Evolutionary conservation across 768 basidiomycete species (phyloP).

Genomic region (Boletus subparvulus): DNA sequence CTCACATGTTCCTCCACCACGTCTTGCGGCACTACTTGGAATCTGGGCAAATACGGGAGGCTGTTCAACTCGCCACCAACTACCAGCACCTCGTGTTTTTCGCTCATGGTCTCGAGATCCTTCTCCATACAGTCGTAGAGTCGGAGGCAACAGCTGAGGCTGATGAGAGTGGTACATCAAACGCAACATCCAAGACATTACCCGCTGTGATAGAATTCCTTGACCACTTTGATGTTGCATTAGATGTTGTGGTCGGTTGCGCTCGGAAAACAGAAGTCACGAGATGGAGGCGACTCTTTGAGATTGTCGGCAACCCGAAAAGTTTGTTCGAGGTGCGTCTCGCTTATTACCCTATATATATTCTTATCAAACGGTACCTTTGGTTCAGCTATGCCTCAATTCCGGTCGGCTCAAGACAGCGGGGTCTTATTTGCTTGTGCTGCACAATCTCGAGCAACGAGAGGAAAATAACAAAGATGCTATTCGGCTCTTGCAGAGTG

Average conservation of each 20-base stretch:
- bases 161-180: conserved; percentile 20
- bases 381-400: conserved; percentile 64
- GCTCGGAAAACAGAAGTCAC: conserved; percentile 96
- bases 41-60: conserved; percentile 61
- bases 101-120: conserved; percentile 89
- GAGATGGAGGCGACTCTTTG: conserved; percentile 85
- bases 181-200: conserved; percentile 44
- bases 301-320: conserved; percentile 87
- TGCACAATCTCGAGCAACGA: conserved; percentile 90
- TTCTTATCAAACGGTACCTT: background rate
- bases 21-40: conserved; percentile 82
- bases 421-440: conserved; percentile 86
- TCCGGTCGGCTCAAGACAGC: conserved; percentile 81
- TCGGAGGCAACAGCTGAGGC: conserved; percentile 55
- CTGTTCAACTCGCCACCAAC: conserved; percentile 81
- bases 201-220: conserved; percentile 81
- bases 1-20: conserved; percentile 92
- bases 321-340: conserved; percentile 79
- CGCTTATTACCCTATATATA: background rate
- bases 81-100: conserved; percentile 92
- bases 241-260: conserved; percentile 94
- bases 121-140: conserved; percentile 91
- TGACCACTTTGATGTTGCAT: conserved; percentile 87
- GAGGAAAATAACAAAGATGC: conserved; percentile 78
- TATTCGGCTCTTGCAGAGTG: conserved; percentile 73